Conservation (phyloP, 2,329 filamentous ascomycete species). For the Sclerotinia trifoliorum region DNA sequence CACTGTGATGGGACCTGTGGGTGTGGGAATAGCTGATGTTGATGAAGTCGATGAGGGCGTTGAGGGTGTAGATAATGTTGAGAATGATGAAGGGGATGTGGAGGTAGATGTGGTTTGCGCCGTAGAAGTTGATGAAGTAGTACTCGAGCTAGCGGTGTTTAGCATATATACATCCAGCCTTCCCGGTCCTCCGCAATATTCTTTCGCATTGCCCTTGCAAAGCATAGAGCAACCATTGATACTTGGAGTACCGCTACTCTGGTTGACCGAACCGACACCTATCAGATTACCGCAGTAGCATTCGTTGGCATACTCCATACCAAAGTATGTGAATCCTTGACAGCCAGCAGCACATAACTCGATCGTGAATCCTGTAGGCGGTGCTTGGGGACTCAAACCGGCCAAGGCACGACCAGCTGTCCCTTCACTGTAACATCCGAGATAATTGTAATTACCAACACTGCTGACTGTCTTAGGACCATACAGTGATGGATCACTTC, state of each 20-base stretch:
- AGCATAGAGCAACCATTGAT: conserved; percentile 28
- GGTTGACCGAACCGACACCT: conserved; percentile 20
- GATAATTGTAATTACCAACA: conserved; percentile 34
- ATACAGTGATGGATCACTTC: conserved; percentile 30
- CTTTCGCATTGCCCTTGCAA: conserved; percentile 29
- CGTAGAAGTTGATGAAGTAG: background rate
- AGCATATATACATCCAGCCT: conserved; percentile 31
- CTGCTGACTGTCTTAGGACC: conserved; percentile 28
- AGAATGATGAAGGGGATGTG: background rate
- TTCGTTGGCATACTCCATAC: conserved; percentile 39
- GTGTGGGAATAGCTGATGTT: background rate
- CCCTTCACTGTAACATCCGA: conserved; percentile 42
- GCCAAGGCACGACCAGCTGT: conserved; percentile 27
- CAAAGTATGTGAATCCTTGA: conserved; percentile 30
- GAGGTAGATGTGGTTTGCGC: background rate
- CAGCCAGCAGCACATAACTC: conserved; percentile 31
- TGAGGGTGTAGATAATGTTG: background rate
- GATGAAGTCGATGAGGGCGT: background rate
- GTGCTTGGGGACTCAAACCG: conserved; percentile 27
- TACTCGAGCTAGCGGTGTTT: conserved; percentile 4
- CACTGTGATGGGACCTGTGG: conserved; percentile 46
- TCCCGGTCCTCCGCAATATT: conserved; percentile 39
- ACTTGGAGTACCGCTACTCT: conserved; percentile 18
- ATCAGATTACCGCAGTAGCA: conserved; percentile 40
- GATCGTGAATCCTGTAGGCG: conserved; percentile 31